Conservation (phyloP, 305 asterid species). For the Fraxinus latifolia region DNA sequence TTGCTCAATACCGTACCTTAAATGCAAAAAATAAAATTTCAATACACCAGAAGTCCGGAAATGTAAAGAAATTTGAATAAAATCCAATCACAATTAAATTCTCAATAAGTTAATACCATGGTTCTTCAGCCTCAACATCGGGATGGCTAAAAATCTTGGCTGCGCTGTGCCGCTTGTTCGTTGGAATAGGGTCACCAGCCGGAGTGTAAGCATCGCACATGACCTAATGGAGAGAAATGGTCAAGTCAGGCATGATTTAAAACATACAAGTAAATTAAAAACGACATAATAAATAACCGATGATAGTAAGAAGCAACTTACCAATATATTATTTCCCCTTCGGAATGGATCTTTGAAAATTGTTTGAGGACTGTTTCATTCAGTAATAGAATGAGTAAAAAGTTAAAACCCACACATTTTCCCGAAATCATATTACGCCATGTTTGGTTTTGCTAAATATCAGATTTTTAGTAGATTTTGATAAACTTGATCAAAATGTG, state of each 20-base stretch:
- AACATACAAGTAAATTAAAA: background rate
- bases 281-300: background rate
- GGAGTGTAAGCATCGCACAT: constrained; percentile 36
- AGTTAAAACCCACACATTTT: background rate
- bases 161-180: constrained; percentile 31
- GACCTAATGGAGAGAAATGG: constrained; percentile 9
- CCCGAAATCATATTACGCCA: too few species aligned
- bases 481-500: too few species aligned
- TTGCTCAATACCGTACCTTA: constrained; percentile 31
- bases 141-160: constrained; percentile 32
- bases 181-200: constrained; percentile 32
- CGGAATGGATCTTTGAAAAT: constrained; percentile 37
- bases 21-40: background rate
- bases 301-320: constrained; percentile 1
- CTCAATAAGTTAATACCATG: constrained; percentile 19
- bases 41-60: background rate
- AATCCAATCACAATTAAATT: background rate
- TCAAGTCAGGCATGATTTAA: background rate
- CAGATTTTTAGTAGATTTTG: too few species aligned
- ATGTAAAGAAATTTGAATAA: background rate
- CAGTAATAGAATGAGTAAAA: background rate
- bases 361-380: constrained; percentile 28
- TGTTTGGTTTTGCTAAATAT: too few species aligned
- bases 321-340: constrained; percentile 31
- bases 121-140: constrained; percentile 21